Conservation (phyloP, 1,284 basidiomycete species). For the Bjerkandera adusta region DNA sequence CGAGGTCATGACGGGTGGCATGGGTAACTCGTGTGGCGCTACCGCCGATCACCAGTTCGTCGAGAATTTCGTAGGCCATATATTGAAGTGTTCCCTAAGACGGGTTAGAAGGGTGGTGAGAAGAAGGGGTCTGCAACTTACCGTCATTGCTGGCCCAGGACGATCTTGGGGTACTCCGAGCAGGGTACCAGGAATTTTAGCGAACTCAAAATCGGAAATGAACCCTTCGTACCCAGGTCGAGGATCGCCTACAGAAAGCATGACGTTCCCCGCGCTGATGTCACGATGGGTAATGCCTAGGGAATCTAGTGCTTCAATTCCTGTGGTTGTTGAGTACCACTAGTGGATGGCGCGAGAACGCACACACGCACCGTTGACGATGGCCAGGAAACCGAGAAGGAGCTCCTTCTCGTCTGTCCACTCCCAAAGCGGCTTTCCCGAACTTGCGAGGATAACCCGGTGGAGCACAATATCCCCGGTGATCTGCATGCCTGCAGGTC, state of each 20-base stretch:
- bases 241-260: constrained; percentile 9
- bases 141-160: not conserved
- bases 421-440: constrained; percentile 17
- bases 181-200: not conserved
- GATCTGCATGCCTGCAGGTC: not conserved
- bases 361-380: not conserved
- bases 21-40: not conserved
- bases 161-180: not conserved
- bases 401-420: constrained; percentile 10
- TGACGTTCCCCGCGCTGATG: constrained; percentile 14
- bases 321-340: constrained; percentile 4
- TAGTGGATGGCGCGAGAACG: not conserved
- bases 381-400: constrained; percentile 6
- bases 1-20: constrained; percentile 10
- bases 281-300: constrained; percentile 6
- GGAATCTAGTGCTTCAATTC: not conserved
- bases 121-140: not conserved
- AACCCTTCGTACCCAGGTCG: constrained; percentile 10
- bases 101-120: not conserved
- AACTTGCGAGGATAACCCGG: constrained; percentile 11
- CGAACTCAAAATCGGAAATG: constrained; percentile 16
- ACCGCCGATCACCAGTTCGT: not conserved
- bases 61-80: constrained; percentile 5
- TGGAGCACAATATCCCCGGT: constrained; percentile 6
- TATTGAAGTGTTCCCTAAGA: constrained; percentile 16